phyloP scores from a whole-genome alignment of 805 yeast genomes.

The Priceomyces fermenticarens region DNA sequence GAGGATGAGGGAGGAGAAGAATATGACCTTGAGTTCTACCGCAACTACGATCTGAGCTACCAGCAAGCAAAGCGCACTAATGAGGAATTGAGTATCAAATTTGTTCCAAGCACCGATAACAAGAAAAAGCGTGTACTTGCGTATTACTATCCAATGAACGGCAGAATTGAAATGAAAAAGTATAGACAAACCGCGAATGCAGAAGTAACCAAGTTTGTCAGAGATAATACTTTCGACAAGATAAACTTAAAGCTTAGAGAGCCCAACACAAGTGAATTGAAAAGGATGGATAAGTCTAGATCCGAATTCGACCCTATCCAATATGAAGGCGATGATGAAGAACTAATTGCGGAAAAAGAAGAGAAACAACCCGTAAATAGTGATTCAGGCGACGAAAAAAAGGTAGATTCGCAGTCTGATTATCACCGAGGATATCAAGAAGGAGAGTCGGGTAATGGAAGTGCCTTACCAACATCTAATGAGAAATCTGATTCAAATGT shows the following conservation, averaged over 20 bases:
- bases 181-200: slow-evolving; percentile 66
- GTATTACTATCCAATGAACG: slow-evolving; percentile 72
- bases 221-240: slow-evolving; percentile 57
- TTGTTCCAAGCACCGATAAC: slow-evolving; percentile 31
- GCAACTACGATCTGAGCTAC: slow-evolving; percentile 77
- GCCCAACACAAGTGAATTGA: slow-evolving; percentile 67
- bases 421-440: not conserved
- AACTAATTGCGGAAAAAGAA: slow-evolving; percentile 35
- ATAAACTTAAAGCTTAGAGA: slow-evolving; percentile 65
- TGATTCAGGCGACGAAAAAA: slow-evolving; percentile 13
- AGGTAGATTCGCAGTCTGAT: slow-evolving; percentile 1
- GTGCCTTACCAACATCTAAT: too few species aligned
- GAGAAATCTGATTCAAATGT: too few species aligned
- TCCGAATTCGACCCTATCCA: slow-evolving; percentile 76
- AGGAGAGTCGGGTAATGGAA: not conserved
- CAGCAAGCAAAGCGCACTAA: slow-evolving; percentile 42
- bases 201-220: slow-evolving; percentile 52
- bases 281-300: slow-evolving; percentile 64
- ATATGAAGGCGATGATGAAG: slow-evolving; percentile 62
- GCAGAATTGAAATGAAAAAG: slow-evolving; percentile 78
- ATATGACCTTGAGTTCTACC: slow-evolving; percentile 58
- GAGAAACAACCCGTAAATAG: slow-evolving; percentile 25
- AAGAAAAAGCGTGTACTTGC: slow-evolving; percentile 52
- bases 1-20: slow-evolving; percentile 43
- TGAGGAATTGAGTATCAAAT: slow-evolving; percentile 69